These are phyloP conservation scores for Parastagonospora nodorum DNA, from an alignment of 2,329 filamentous ascomycete species.

Conservation along the genomic window DNA sequence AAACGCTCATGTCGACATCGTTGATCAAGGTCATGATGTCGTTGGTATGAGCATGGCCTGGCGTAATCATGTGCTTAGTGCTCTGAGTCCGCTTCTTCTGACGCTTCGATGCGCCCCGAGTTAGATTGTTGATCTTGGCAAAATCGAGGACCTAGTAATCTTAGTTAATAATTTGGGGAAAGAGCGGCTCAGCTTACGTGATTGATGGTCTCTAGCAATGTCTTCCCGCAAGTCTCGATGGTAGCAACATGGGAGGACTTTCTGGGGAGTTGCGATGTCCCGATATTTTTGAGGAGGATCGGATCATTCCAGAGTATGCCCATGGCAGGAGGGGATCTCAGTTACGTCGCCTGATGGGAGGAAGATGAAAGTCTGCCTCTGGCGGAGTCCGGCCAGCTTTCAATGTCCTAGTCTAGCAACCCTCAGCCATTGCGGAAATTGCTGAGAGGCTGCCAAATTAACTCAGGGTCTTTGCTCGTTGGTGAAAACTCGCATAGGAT, in stretches of 20 bases:
- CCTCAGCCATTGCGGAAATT: conserved; percentile 48
- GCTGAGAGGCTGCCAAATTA: conserved; percentile 47
- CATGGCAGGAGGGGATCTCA: too few species aligned
- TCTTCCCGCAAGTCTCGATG: conserved; percentile 48
- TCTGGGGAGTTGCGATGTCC: conserved; percentile 36
- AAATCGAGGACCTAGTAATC: conserved; percentile 45
- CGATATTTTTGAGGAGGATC: conserved; percentile 41
- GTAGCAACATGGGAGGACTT: conserved; percentile 49
- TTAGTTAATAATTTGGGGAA: conserved; percentile 6
- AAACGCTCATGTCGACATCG: conserved; percentile 41
- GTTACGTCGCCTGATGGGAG: too few species aligned
- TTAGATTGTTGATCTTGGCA: conserved; percentile 46
- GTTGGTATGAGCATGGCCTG: conserved; percentile 37
- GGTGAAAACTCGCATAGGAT: conserved; percentile 45
- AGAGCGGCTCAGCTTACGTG: conserved; percentile 30
- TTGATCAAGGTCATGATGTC: conserved; percentile 43
- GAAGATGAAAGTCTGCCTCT: conserved; percentile 65
- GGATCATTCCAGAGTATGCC: conserved; percentile 59
- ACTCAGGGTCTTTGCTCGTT: conserved; percentile 44
- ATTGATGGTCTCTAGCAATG: conserved; percentile 49
- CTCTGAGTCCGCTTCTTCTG: conserved; percentile 37
- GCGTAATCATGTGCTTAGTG: conserved; percentile 36
- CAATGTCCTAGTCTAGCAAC: conserved; percentile 46
- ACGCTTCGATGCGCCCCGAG: conserved; percentile 35
- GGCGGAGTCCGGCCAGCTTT: conserved; percentile 49